phyloP scores from a whole-genome alignment of 2,329 filamentous ascomycete species.

The Paraphaeosphaeria sporulosa region DNA sequence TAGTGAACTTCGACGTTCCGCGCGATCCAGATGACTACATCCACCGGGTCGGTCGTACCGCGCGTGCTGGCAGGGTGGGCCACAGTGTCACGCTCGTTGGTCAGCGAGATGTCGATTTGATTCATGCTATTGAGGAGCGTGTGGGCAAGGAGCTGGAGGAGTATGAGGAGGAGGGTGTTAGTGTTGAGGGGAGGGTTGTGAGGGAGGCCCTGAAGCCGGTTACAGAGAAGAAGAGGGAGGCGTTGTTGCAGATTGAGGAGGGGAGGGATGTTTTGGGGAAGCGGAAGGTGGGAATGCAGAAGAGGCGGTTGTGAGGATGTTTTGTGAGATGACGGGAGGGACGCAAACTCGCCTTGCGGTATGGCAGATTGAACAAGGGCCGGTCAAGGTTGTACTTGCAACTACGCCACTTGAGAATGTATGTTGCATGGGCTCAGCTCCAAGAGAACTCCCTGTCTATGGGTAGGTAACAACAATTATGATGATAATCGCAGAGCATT shows the following conservation, averaged over 20 bases:
- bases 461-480: no score
- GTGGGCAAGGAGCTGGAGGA: constrained; percentile 78
- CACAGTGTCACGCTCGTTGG: constrained; percentile 88
- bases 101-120: constrained; percentile 87
- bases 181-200: constrained; percentile 87
- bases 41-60: constrained; percentile 93
- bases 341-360: no score
- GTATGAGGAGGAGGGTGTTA: constrained; percentile 90
- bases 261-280: constrained; percentile 92
- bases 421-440: no score
- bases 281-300: constrained; percentile 57
- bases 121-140: constrained; percentile 87
- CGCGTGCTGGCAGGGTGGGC: constrained; percentile 84
- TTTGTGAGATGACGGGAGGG: background rate
- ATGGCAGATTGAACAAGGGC: no score
- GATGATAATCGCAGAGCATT: no score
- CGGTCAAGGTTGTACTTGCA: no score
- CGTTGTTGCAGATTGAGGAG: constrained; percentile 88
- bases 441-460: no score
- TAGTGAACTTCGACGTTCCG: constrained; percentile 95
- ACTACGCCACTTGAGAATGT: no score
- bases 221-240: constrained; percentile 94
- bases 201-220: constrained; percentile 87
- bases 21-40: constrained; percentile 98
- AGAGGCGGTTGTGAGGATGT: constrained; percentile 18